Base-by-base conservation (phyloP, 306 rosid genomes). In the Ceratonia siliqua region DNA sequence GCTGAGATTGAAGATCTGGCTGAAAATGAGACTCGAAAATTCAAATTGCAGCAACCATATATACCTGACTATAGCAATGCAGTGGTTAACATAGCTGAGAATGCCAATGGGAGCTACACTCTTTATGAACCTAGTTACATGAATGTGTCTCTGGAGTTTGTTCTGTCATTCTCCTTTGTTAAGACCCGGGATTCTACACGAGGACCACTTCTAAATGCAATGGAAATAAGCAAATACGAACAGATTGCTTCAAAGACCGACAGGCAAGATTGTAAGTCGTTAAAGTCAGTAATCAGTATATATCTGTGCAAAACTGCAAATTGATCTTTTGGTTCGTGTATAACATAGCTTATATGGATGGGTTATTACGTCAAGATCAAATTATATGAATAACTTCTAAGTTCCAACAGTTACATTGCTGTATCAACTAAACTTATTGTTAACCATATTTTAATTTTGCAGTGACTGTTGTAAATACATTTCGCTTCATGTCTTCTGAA, bases 91-190 rank as follows among this genome's bases (percentile, higher is more conserved):
- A 91, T 94, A 36, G 98, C 94, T 13, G 97, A 91, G 90, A 91
- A 94, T 88, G 98, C 98, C 21, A 91, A 94, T 78, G 96, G 94
- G 41, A 87, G 86, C 76, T 94, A 84, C 85, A 91, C 87, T 53
- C 97, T 94, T 81, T 94, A 94, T 75, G 98, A 94, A 77, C 98
- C 97, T 22, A 94, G 98, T 78, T 94, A 94, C 79, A 91, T 94
- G 97, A 94, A 91, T 75, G 97, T 88, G 79, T 88, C 85, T 68
- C 73, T 94, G 75, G 84, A 90, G 14, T 94, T 91, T 62, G 97
- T 94, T 81, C 91, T 94, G 62, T 84, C 96, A 1, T 94, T 94
- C 83, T 80, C 92, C 66, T 94, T 91, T 43, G 87, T 27, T 52
- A 87, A 70, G 90, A 94, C 98, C 61, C 76, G 79, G 22, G 97